Conservation (phyloP, 139 green algal genomes). For the Chlorella sorokiniana region DNA sequence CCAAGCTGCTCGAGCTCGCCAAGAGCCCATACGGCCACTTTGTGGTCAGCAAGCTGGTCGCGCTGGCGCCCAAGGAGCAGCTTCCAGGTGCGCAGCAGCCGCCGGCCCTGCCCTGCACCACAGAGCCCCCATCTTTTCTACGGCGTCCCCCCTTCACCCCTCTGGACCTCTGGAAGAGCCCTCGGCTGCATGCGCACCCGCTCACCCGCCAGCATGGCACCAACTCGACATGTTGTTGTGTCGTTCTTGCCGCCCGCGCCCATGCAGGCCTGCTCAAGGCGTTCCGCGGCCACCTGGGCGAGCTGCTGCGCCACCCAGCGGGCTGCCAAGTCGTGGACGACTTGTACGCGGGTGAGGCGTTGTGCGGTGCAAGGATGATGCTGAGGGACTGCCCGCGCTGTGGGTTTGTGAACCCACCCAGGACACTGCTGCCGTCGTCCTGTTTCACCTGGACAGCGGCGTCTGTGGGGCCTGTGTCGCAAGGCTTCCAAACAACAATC, state of each 20-base stretch:
- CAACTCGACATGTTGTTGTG: too few species aligned
- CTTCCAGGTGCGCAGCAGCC: conserved; percentile 51
- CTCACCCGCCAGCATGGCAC: too few species aligned
- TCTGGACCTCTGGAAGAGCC: too few species aligned
- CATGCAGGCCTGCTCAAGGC: conserved; percentile 64
- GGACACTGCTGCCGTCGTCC: background rate
- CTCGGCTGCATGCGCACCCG: background rate
- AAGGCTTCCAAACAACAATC: too few species aligned
- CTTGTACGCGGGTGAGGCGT: conserved; percentile 2
- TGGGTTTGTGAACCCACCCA: background rate
- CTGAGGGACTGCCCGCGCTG: background rate
- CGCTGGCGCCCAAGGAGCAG: conserved; percentile 62
- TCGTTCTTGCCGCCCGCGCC: background rate
- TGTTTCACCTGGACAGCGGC: too few species aligned
- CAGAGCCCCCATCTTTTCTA: too few species aligned
- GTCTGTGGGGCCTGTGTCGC: too few species aligned
- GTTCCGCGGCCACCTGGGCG: conserved; percentile 72
- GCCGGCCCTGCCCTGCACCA: background rate
- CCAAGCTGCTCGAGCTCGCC: conserved; percentile 70
- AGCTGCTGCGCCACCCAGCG: conserved; percentile 84
- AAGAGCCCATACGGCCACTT: conserved; percentile 84
- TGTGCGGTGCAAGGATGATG: background rate
- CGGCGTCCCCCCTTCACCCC: too few species aligned
- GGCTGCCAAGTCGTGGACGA: conserved; percentile 82
- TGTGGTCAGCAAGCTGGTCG: conserved; percentile 82